Evolutionary conservation across 2,329 filamentous ascomycete species (phyloP).

Genomic region (Waltergamsia citrina): DNA sequence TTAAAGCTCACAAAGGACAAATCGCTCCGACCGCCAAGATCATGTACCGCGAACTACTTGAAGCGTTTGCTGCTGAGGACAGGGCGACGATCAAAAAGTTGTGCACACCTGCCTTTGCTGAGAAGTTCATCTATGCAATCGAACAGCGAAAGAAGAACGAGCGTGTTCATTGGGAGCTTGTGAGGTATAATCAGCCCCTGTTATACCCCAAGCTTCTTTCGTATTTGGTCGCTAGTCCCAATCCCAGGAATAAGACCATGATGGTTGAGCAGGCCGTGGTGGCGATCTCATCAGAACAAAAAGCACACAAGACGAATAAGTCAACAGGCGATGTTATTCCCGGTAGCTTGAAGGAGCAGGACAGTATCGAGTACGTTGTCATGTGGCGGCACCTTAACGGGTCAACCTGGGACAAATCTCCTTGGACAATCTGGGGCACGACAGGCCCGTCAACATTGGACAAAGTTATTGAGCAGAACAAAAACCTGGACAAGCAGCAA

Average conservation of each 20-base stretch:
- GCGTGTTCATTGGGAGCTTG: constrained; percentile 42
- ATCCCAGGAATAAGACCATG: constrained; percentile 26
- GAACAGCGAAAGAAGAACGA: constrained; percentile 36
- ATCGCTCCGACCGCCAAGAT: constrained; percentile 44
- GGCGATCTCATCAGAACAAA: constrained; percentile 46
- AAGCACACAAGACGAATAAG: constrained; percentile 30
- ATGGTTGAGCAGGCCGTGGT: constrained; percentile 47
- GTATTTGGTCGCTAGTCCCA: constrained; percentile 40
- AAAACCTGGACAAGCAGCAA: constrained; percentile 21
- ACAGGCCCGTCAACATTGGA: constrained; percentile 42
- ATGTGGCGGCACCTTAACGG: constrained; percentile 39
- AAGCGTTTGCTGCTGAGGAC: constrained; percentile 51
- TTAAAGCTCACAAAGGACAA: constrained; percentile 29
- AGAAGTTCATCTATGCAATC: constrained; percentile 43
- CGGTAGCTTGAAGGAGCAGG: constrained; percentile 38
- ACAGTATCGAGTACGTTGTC: constrained; percentile 56
- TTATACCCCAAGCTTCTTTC: constrained; percentile 42
- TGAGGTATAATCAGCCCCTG: constrained; percentile 33
- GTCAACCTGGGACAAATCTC: constrained; percentile 33
- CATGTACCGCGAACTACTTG: constrained; percentile 52
- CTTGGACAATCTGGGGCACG: constrained; percentile 60
- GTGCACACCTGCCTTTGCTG: constrained; percentile 42
- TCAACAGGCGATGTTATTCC: constrained; percentile 27
- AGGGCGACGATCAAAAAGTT: constrained; percentile 36
- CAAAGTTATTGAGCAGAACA: constrained; percentile 23